These are phyloP conservation scores for Alternaria alternata DNA, from an alignment of 2,329 filamentous ascomycete genomes.

Conservation along the genomic window DNA sequence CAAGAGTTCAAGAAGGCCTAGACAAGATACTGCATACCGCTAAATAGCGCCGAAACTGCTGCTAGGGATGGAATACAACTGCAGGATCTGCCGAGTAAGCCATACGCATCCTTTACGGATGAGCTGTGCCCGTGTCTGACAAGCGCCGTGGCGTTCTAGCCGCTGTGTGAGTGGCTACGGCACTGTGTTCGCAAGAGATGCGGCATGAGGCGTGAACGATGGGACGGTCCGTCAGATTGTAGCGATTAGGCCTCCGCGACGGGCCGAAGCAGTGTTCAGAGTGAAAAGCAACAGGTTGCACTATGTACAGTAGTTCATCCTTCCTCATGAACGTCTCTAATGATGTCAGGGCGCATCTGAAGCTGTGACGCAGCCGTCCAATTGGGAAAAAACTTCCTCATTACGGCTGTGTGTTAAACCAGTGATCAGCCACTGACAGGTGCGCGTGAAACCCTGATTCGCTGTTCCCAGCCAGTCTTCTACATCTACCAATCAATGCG, in stretches of 20 bases:
- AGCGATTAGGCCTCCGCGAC: not conserved
- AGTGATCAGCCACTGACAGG: not conserved
- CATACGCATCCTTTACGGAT: conserved; percentile 12
- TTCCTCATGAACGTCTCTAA: not conserved
- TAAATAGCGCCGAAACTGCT: not conserved
- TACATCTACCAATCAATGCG: not conserved
- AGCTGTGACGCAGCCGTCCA: not conserved
- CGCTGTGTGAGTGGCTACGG: not conserved
- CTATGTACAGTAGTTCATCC: not conserved
- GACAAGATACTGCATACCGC: conserved; percentile 8
- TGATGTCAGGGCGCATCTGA: not conserved
- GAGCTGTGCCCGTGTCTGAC: conserved; percentile 13
- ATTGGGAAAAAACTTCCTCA: not conserved
- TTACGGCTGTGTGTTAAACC: not conserved
- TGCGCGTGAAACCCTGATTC: not conserved
- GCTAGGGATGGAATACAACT: conserved; percentile 14
- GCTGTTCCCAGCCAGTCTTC: not conserved
- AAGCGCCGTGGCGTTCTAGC: conserved; percentile 19
- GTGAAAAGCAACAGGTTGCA: not conserved
- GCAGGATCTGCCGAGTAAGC: conserved; percentile 9
- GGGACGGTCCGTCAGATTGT: conserved; percentile 6
- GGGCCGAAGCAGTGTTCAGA: not conserved
- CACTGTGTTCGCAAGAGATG: not conserved
- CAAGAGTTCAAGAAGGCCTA: not conserved
- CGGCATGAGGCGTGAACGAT: not conserved